phyloP scores from a whole-genome alignment of 1,284 basidiomycete genomes.

The Tausonia pullulans region DNA sequence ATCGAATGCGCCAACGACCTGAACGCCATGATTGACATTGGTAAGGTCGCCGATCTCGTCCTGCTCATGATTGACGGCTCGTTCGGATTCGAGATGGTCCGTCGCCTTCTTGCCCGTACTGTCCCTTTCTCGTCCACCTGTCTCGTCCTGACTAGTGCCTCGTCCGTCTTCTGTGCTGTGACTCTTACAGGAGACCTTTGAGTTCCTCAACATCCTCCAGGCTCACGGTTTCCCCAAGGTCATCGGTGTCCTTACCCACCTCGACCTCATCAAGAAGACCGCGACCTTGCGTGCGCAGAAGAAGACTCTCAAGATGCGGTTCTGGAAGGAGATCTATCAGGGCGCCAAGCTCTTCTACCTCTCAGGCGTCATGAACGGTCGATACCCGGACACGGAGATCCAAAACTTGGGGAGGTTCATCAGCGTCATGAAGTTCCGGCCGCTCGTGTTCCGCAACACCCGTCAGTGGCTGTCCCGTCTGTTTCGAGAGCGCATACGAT shows the following conservation, averaged over 20 bases:
- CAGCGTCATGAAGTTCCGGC: slow-evolving; percentile 96
- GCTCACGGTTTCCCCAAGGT: slow-evolving; percentile 98
- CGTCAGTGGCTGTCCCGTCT: slow-evolving; percentile 5
- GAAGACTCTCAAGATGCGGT: slow-evolving; percentile 94
- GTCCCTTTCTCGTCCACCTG: background rate
- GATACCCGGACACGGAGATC: slow-evolving; percentile 95
- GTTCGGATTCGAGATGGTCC: slow-evolving; percentile 96
- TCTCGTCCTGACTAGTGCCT: background rate
- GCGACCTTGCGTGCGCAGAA: slow-evolving; percentile 80
- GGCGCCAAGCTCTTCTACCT: slow-evolving; percentile 98
- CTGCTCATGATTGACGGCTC: slow-evolving; percentile 96
- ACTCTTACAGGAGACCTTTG: slow-evolving; percentile 77
- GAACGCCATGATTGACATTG: slow-evolving; percentile 95
- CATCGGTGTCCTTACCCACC: slow-evolving; percentile 88
- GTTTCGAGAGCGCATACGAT: too few species aligned
- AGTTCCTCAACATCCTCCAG: slow-evolving; percentile 94
- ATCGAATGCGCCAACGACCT: slow-evolving; percentile 97
- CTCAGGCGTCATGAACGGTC: slow-evolving; percentile 92
- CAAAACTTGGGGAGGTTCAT: slow-evolving; percentile 94
- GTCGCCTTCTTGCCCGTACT: slow-evolving; percentile 21
- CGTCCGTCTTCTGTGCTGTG: background rate
- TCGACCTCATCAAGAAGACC: slow-evolving; percentile 93
- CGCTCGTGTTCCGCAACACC: slow-evolving; percentile 85
- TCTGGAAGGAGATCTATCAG: slow-evolving; percentile 99
- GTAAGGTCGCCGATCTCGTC: slow-evolving; percentile 91